Conservation (phyloP, 805 yeast species). For the Candida silvicultrix region DNA sequence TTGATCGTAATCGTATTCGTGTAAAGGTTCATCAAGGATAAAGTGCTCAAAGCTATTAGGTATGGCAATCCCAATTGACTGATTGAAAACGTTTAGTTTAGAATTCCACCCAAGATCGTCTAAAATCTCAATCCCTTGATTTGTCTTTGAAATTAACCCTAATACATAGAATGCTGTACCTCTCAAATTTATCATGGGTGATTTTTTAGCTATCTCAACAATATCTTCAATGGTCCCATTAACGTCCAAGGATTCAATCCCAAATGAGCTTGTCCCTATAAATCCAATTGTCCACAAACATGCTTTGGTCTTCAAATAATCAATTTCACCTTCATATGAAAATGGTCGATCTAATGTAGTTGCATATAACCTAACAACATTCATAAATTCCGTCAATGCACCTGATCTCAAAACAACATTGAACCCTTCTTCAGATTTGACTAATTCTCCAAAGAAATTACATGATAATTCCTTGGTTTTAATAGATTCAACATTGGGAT, state of each 20-base stretch:
- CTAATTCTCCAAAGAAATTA: slow-evolving; percentile 76
- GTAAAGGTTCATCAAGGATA: slow-evolving; percentile 10
- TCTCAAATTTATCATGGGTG: slow-evolving; percentile 53
- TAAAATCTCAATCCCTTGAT: slow-evolving; percentile 76
- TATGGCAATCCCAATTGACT: slow-evolving; percentile 35
- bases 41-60: slow-evolving; percentile 30
- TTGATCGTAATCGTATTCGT: slow-evolving; percentile 3
- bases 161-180: slow-evolving; percentile 75
- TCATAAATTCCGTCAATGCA: slow-evolving; percentile 34
- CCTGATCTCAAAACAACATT: slow-evolving; percentile 48
- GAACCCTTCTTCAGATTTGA: slow-evolving; percentile 77
- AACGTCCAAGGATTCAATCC: slow-evolving; percentile 54
- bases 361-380: slow-evolving; percentile 27
- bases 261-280: slow-evolving; percentile 66
- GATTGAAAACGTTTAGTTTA: slow-evolving; percentile 35
- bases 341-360: slow-evolving; percentile 14
- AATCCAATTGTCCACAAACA: slow-evolving; percentile 85
- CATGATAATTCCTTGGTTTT: slow-evolving; percentile 34
- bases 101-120: slow-evolving; percentile 77
- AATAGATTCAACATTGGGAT: slow-evolving; percentile 6
- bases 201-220: slow-evolving; percentile 38
- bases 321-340: slow-evolving; percentile 17
- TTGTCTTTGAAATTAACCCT: slow-evolving; percentile 67
- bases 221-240: slow-evolving; percentile 48
- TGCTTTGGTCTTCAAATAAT: slow-evolving; percentile 51